Evolutionary conservation across 2,329 filamentous ascomycete species (phyloP).

Genomic region (Cytospora paraplurivora): DNA sequence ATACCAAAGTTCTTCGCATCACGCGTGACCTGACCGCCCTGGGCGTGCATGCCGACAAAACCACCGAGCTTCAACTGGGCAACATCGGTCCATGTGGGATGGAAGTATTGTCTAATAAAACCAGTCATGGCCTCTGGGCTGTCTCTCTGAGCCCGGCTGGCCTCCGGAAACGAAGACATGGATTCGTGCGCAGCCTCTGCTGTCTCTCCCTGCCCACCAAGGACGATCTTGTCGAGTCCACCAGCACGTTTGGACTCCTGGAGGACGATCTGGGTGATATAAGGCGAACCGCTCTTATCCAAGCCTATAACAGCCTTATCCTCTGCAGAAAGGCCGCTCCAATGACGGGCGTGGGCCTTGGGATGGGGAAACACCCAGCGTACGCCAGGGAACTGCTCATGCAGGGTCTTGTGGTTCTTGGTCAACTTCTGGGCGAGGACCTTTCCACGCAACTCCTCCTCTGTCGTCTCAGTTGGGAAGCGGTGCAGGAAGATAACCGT

Average conservation of each 20-base stretch:
- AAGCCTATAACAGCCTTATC: slow-evolving; percentile 23
- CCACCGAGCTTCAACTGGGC: slow-evolving; percentile 26
- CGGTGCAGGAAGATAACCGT: slow-evolving; percentile 32
- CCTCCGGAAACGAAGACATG: slow-evolving; percentile 27
- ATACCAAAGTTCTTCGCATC: slow-evolving; percentile 28
- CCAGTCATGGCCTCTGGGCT: neutral
- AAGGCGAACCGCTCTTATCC: slow-evolving; percentile 21
- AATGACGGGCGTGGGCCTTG: slow-evolving; percentile 27
- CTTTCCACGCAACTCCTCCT: slow-evolving; percentile 27
- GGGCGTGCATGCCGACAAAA: slow-evolving; percentile 31
- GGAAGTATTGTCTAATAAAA: slow-evolving; percentile 11
- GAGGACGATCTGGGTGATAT: slow-evolving; percentile 31
- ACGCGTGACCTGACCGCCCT: slow-evolving; percentile 24
- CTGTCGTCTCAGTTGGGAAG: slow-evolving; percentile 24
- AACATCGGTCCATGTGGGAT: neutral
- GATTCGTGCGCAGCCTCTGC: slow-evolving; percentile 31
- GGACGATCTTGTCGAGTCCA: slow-evolving; percentile 29
- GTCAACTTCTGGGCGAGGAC: slow-evolving; percentile 28
- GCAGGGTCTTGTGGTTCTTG: slow-evolving; percentile 26
- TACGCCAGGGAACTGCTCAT: slow-evolving; percentile 28
- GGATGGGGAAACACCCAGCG: slow-evolving; percentile 31
- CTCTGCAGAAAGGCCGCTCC: slow-evolving; percentile 19
- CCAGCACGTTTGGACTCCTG: slow-evolving; percentile 27
- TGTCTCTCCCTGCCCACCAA: slow-evolving; percentile 32
- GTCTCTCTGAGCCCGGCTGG: neutral